These are phyloP conservation scores for Odontarrhena argentea DNA, from an alignment of 345 rosid genomes.

Conservation along the genomic window DNA sequence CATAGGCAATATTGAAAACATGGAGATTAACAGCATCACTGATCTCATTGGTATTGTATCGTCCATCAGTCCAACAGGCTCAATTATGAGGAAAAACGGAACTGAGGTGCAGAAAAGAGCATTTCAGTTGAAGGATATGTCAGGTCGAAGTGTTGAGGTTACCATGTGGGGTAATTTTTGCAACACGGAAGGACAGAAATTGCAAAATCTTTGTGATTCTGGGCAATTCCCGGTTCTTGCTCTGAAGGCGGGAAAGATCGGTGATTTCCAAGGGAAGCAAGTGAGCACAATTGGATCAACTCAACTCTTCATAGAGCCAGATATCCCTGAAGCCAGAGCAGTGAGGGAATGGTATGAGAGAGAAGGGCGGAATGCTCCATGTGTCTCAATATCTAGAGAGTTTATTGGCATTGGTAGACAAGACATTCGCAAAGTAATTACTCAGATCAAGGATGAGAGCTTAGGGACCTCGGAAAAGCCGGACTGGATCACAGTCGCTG, in stretches of 20 bases:
- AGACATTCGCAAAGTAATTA: conserved; percentile 65
- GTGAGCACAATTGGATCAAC: conserved; percentile 75
- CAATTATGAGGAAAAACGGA: conserved; percentile 76
- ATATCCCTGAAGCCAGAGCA: conserved; percentile 64
- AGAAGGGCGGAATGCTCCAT: conserved; percentile 64
- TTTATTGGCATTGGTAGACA: conserved; percentile 48
- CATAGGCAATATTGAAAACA: conserved; percentile 67
- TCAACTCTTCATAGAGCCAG: conserved; percentile 76
- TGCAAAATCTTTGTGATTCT: conserved; percentile 77
- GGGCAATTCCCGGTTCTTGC: conserved; percentile 79
- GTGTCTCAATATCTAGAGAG: conserved; percentile 80
- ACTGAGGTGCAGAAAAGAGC: conserved; percentile 77
- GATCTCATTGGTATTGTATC: conserved; percentile 79
- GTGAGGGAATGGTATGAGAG: conserved; percentile 76
- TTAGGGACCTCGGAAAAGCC: conserved; percentile 94
- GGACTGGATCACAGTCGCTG: conserved; percentile 81
- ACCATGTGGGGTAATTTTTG: conserved; percentile 91
- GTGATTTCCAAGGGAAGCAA: conserved; percentile 82
- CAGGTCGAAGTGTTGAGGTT: conserved; percentile 80
- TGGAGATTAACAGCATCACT: conserved; percentile 62
- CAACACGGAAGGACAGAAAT: conserved; percentile 66
- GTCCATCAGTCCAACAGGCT: conserved; percentile 54
- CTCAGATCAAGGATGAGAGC: conserved; percentile 89
- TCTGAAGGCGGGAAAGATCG: conserved; percentile 71
- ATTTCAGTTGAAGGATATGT: conserved; percentile 80